phyloP scores from a whole-genome alignment of 352 stramenopile genomes.

The Plasmopara viticola region DNA sequence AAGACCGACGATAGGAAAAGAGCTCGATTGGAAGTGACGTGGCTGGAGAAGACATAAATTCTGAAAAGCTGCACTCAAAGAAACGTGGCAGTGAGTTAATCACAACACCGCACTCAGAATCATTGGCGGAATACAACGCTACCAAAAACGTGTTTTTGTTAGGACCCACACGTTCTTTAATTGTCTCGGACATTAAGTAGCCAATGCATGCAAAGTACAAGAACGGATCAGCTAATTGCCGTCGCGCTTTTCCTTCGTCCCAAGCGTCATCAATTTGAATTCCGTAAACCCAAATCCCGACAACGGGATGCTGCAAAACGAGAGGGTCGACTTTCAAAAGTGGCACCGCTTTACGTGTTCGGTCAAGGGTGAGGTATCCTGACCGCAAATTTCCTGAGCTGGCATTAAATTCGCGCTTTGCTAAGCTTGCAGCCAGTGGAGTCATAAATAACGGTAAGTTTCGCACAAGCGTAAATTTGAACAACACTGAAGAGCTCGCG shows the following conservation, averaged over 20 bases:
- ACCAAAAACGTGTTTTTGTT: slow-evolving; percentile 60
- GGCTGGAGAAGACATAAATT: slow-evolving; percentile 17
- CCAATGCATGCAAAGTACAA: slow-evolving; percentile 53
- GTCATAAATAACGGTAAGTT: slow-evolving; percentile 76
- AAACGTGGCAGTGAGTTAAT: slow-evolving; percentile 53
- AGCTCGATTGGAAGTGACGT: slow-evolving; percentile 31
- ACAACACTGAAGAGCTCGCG: slow-evolving; percentile 25
- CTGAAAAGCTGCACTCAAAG: slow-evolving; percentile 55
- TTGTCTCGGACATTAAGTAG: slow-evolving; percentile 41
- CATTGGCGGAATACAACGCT: slow-evolving; percentile 39
- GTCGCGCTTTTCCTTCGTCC: slow-evolving; percentile 23
- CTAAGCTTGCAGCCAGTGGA: slow-evolving; percentile 52
- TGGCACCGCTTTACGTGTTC: slow-evolving; percentile 66
- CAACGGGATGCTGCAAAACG: slow-evolving; percentile 54
- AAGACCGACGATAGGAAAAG: slow-evolving; percentile 31
- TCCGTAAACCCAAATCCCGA: slow-evolving; percentile 72
- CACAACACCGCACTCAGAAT: slow-evolving; percentile 6
- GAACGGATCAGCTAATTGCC: slow-evolving; percentile 43
- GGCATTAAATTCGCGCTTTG: slow-evolving; percentile 45
- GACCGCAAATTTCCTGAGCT: slow-evolving; percentile 25
- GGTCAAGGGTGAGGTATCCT: slow-evolving; percentile 68
- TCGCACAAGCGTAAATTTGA: slow-evolving; percentile 54
- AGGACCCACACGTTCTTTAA: slow-evolving; percentile 56
- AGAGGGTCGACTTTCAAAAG: slow-evolving; percentile 68
- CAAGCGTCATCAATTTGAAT: slow-evolving; percentile 50